These are phyloP conservation scores for Alternaria brassicae DNA, from an alignment of 2,329 filamentous ascomycete genomes.

Conservation along the genomic window DNA sequence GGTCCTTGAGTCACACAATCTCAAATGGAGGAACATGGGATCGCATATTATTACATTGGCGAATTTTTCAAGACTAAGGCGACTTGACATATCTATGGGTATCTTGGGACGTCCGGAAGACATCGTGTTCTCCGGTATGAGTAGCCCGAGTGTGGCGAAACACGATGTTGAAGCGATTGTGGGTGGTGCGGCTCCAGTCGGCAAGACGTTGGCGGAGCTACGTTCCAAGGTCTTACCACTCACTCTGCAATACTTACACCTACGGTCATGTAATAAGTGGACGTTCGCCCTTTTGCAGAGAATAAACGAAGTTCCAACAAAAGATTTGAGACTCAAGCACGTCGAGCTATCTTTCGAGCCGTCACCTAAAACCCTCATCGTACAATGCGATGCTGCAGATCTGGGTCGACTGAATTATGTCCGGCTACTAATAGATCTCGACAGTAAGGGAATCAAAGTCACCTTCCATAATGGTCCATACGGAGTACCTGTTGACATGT, in stretches of 20 bases:
- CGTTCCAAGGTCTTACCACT: constrained; percentile 15
- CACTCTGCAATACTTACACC: constrained; percentile 4
- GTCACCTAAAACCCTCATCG: constrained; percentile 16
- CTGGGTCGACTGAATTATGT: constrained; percentile 6
- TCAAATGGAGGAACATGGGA: constrained; percentile 20
- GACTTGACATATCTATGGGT: constrained; percentile 19
- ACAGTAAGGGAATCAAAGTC: constrained; percentile 8
- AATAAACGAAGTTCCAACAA: constrained; percentile 2
- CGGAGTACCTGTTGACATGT: constrained; percentile 6
- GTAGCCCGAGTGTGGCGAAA: neutral
- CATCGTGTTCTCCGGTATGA: constrained; percentile 8
- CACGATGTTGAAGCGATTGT: neutral
- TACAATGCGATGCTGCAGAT: constrained; percentile 10
- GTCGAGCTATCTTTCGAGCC: constrained; percentile 21
- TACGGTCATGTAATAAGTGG: constrained; percentile 23
- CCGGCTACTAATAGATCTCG: constrained; percentile 6
- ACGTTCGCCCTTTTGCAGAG: constrained; percentile 13
- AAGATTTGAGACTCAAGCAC: constrained; percentile 10
- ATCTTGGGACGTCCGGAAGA: constrained; percentile 8
- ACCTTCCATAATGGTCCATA: constrained; percentile 6
- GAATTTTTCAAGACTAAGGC: constrained; percentile 11
- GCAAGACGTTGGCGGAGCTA: neutral
- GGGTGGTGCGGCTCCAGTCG: neutral
- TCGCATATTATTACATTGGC: constrained; percentile 18
- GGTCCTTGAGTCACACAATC: constrained; percentile 11